Percentiles rank a stretch among this genome's conserved stretches.
Evolutionary conservation across 2,329 filamentous ascomycete genomes (phyloP).

Genomic region (Incumbomyces lentus): DNA sequence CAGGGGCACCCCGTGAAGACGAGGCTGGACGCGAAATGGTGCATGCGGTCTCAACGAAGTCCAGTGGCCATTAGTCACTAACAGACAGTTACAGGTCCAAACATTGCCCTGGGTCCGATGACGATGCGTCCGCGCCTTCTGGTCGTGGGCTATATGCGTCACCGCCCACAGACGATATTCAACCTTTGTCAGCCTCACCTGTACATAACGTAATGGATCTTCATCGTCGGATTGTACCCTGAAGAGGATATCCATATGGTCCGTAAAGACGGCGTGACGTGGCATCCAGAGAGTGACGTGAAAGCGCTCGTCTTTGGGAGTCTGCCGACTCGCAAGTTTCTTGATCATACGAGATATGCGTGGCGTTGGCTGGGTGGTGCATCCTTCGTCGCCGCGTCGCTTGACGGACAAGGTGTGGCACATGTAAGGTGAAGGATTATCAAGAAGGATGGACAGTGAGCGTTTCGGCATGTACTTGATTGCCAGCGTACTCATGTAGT

Average conservation of each 20-base stretch:
- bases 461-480: slow-evolving; percentile 6
- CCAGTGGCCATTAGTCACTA: not conserved
- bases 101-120: not conserved
- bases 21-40: slow-evolving; percentile 7
- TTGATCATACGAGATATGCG: not conserved
- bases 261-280: slow-evolving; percentile 1
- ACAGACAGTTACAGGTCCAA: not conserved
- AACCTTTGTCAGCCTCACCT: slow-evolving; percentile 1
- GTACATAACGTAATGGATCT: not conserved
- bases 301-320: not conserved
- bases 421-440: not conserved
- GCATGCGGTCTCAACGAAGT: slow-evolving; percentile 1
- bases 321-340: not conserved
- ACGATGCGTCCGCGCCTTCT: not conserved
- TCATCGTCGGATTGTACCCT: not conserved
- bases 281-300: slow-evolving; percentile 1
- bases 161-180: slow-evolving; percentile 6
- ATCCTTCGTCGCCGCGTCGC: not conserved
- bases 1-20: not conserved
- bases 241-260: slow-evolving; percentile 5
- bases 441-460: not conserved
- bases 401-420: not conserved
- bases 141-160: not conserved
- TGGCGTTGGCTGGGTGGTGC: not conserved
- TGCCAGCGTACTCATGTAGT: not conserved